Percentiles rank a stretch among this genome's conserved stretches.
Evolutionary conservation across 257 asterid genomes (phyloP).

Genomic region (Solanum peruvianum): DNA sequence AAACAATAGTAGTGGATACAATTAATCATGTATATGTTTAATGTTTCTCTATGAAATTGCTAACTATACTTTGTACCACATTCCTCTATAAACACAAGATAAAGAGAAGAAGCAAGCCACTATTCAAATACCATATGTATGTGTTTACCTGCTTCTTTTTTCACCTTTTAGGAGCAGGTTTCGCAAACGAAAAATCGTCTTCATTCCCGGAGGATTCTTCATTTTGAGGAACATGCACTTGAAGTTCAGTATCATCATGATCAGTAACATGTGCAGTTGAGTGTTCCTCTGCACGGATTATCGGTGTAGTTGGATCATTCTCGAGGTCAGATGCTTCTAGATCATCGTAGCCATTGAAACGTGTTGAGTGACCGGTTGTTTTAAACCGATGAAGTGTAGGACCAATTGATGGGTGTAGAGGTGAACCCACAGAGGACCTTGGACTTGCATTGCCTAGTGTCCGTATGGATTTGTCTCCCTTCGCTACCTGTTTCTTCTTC

Average conservation of each 20-base stretch:
- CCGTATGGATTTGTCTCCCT: constrained; percentile 39
- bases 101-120: not conserved
- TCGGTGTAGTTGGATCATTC: constrained; percentile 41
- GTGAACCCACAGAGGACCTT: constrained; percentile 51
- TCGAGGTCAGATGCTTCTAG: constrained; percentile 43
- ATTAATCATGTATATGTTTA: not conserved
- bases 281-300: constrained; percentile 24
- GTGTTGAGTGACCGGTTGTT: constrained; percentile 56
- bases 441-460: constrained; percentile 55
- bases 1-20: not conserved
- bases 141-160: not conserved
- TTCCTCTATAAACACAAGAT: not conserved
- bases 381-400: constrained; percentile 58
- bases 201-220: constrained; percentile 23
- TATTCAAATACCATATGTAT: not conserved
- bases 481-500: constrained; percentile 53
- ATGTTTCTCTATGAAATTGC: not conserved
- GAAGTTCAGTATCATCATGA: constrained; percentile 15
- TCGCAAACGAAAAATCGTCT: constrained; percentile 63
- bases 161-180: constrained; percentile 22
- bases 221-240: not conserved
- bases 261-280: constrained; percentile 21
- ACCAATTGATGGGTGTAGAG: constrained; percentile 27
- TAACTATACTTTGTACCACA: not conserved
- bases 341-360: constrained; percentile 25